phyloP scores from a whole-genome alignment of 2,329 filamentous ascomycete genomes.

The Corynespora cassiicola region DNA sequence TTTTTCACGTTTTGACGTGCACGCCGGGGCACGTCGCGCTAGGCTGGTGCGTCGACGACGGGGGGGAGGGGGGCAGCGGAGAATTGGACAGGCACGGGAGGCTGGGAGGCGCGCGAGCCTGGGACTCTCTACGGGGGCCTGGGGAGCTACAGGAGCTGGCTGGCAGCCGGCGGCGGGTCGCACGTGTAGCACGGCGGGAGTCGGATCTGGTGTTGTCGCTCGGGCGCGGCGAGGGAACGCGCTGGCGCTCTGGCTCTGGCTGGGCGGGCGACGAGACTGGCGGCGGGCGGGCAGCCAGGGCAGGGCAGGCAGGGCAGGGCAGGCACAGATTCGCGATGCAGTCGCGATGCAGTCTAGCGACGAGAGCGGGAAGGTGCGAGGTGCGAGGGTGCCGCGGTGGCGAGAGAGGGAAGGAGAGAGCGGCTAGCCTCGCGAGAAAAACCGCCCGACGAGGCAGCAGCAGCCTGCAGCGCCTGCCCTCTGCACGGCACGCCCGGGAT shows the following conservation, averaged over 20 bases:
- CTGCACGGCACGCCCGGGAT: too few relatives aligned
- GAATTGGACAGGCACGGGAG: too few relatives aligned
- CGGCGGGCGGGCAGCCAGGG: conserved; percentile 20
- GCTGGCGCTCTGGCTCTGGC: conserved; percentile 25
- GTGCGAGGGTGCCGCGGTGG: conserved; percentile 23
- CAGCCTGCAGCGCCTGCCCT: too few relatives aligned
- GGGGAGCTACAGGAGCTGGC: too few relatives aligned
- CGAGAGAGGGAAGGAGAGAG: conserved; percentile 24
- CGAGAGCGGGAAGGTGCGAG: conserved; percentile 43
- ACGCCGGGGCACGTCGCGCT: too few relatives aligned
- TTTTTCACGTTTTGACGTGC: too few relatives aligned
- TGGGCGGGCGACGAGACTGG: conserved; percentile 20
- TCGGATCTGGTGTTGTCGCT: conserved; percentile 11
- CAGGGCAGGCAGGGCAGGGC: background rate
- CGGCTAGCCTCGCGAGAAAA: conserved; percentile 11
- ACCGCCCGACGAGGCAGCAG: conserved; percentile 22
- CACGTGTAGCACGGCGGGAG: conserved; percentile 37
- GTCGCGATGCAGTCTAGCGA: conserved; percentile 46
- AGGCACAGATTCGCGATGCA: conserved; percentile 45
- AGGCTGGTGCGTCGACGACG: too few relatives aligned
- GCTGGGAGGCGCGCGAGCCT: too few relatives aligned
- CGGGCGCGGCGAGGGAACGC: conserved; percentile 28
- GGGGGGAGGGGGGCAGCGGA: too few relatives aligned
- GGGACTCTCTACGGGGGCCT: too few relatives aligned
- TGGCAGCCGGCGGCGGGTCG: conserved; percentile 22